These are phyloP conservation scores for Verticillium albo-atrum DNA, from an alignment of 2,329 filamentous ascomycete genomes.

Conservation along the genomic window DNA sequence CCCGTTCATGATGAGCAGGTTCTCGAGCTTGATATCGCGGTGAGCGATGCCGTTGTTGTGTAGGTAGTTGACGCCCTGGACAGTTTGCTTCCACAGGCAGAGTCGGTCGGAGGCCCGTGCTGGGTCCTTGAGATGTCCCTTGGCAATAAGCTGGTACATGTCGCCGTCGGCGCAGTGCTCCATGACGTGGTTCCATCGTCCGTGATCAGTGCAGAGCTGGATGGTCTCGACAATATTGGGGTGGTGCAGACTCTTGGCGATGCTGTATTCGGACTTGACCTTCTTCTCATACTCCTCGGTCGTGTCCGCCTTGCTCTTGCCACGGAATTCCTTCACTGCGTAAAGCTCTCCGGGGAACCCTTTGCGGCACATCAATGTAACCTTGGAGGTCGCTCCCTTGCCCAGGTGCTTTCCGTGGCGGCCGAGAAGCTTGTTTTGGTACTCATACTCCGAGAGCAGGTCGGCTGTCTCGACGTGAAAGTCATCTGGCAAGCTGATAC, in stretches of 20 bases:
- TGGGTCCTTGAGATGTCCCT: conserved; percentile 60
- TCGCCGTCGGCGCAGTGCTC: conserved; percentile 84
- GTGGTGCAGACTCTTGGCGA: conserved; percentile 79
- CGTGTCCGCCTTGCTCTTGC: conserved; percentile 64
- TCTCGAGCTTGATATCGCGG: conserved; percentile 87
- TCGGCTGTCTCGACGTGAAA: conserved; percentile 68
- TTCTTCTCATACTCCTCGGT: conserved; percentile 77
- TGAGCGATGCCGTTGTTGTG: conserved; percentile 84
- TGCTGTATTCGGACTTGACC: conserved; percentile 87
- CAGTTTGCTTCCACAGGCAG: conserved; percentile 85
- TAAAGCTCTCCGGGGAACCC: conserved; percentile 62
- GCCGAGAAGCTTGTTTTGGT: conserved; percentile 65
- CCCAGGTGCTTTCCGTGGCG: conserved; percentile 72
- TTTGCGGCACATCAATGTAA: conserved; percentile 74
- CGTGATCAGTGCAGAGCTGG: conserved; percentile 68
- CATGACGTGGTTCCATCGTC: conserved; percentile 88
- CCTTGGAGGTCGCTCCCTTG: conserved; percentile 77
- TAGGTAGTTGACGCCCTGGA: conserved; percentile 77
- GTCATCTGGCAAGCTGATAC: conserved; percentile 68
- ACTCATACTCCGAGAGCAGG: conserved; percentile 65
- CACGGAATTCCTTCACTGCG: conserved; percentile 84
- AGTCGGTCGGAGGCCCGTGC: conserved; percentile 66
- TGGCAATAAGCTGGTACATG: conserved; percentile 69
- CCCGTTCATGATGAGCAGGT: conserved; percentile 72
- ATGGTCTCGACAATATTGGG: conserved; percentile 83